Conservation (phyloP, 1,139 yeast genomes). For the Saccharomyces hybrid region DNA sequence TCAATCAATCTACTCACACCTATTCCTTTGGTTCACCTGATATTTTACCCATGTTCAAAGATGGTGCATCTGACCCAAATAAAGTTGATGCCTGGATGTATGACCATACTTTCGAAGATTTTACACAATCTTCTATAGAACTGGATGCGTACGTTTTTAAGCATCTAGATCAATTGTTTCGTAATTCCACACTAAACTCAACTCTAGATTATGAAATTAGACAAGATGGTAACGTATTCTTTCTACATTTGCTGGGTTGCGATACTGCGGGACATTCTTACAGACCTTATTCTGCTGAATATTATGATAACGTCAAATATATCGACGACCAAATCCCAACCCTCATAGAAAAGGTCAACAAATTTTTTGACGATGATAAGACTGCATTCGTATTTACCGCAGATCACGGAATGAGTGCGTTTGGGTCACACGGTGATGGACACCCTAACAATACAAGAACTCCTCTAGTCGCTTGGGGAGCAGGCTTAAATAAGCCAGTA, state of each 20-base stretch:
- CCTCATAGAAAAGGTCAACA: constrained; percentile 57
- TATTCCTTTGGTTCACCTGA: constrained; percentile 96
- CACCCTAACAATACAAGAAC: constrained; percentile 97
- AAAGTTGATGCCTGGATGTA: constrained; percentile 88
- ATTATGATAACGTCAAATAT: constrained; percentile 83
- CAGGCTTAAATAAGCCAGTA: constrained; percentile 75
- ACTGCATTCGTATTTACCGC: constrained; percentile 94
- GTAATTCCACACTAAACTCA: constrained; percentile 50
- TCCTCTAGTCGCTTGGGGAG: constrained; percentile 97
- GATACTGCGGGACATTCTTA: constrained; percentile 97
- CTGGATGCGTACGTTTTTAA: constrained; percentile 82
- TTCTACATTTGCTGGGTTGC: constrained; percentile 85
- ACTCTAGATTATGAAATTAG: constrained; percentile 53
- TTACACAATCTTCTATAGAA: constrained; percentile 80
- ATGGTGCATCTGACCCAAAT: constrained; percentile 68
- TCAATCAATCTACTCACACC: constrained; percentile 87
- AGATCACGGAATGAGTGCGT: constrained; percentile 98
- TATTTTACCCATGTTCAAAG: constrained; percentile 91
- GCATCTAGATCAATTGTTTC: constrained; percentile 63
- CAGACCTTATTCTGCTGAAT: constrained; percentile 91
- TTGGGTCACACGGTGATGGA: constrained; percentile 98
- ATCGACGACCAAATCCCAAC: constrained; percentile 62
- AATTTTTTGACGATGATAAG: constrained; percentile 74
- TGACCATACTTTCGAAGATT: constrained; percentile 93
- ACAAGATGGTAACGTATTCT: constrained; percentile 78